A percentile compares a stretch with the other conserved stretches of the same genome.
phyloP scores from a whole-genome alignment of 129 eudicot genomes.

The Pseudognaphalium luteoalbum region DNA sequence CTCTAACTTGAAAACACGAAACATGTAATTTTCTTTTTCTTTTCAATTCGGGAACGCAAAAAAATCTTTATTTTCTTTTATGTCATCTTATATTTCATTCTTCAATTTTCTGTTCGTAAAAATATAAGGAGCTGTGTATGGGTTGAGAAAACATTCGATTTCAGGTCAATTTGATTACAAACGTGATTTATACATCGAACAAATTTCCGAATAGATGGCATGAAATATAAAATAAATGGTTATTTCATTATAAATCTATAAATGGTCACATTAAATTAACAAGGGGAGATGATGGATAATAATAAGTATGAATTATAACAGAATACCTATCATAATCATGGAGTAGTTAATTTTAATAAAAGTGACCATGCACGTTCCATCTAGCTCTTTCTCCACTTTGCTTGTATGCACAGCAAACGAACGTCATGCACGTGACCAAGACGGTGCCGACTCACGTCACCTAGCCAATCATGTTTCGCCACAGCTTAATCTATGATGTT shows the following conservation, averaged over 20 bases:
- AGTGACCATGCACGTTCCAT: neutral
- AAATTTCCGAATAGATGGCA: too few relatives aligned
- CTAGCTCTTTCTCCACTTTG: neutral
- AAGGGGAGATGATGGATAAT: neutral
- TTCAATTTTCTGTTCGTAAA: too few relatives aligned
- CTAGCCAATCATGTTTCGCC: neutral
- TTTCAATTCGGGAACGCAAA: too few relatives aligned
- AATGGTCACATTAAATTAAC: neutral
- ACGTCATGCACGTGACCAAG: neutral
- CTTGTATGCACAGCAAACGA: neutral
- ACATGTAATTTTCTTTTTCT: too few relatives aligned
- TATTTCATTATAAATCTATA: neutral
- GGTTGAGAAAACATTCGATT: too few relatives aligned
- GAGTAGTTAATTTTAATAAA: neutral
- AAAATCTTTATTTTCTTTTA: too few relatives aligned
- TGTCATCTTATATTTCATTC: too few relatives aligned
- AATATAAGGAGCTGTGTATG: too few relatives aligned
- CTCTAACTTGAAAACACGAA: too few relatives aligned
- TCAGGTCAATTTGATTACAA: neutral
- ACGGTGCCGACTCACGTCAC: constrained; percentile 1
- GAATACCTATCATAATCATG: neutral
- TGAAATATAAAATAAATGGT: neutral
- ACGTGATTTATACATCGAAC: neutral
- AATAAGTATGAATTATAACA: neutral
- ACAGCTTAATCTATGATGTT: too few relatives aligned